Evolutionary conservation across 805 yeast species (phyloP).

Genomic region (Cyberlindnera xishuangbannaensis): DNA sequence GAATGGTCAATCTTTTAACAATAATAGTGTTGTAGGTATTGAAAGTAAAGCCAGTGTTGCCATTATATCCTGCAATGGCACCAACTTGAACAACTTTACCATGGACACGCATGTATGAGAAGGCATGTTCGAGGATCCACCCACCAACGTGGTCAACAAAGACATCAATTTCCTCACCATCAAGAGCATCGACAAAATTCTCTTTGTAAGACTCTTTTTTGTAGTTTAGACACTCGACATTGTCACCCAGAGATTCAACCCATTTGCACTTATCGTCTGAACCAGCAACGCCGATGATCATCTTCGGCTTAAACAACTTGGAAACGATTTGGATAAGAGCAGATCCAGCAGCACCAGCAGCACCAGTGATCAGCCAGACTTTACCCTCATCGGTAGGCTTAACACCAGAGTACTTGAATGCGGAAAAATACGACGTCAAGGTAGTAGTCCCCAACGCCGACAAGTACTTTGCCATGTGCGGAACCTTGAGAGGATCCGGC

Average conservation of each 20-base stretch:
- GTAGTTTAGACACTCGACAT: constrained; percentile 48
- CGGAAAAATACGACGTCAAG: constrained; percentile 55
- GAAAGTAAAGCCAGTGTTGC: constrained; percentile 28
- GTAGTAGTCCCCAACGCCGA: constrained; percentile 53
- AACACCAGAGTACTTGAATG: constrained; percentile 43
- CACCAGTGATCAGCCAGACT: constrained; percentile 52
- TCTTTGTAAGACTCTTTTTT: constrained; percentile 34
- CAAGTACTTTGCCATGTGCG: constrained; percentile 36
- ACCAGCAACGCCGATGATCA: constrained; percentile 60
- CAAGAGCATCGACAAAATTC: constrained; percentile 36
- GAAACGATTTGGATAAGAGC: constrained; percentile 52
- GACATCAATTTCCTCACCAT: constrained; percentile 43
- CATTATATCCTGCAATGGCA: constrained; percentile 52
- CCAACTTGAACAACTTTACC: constrained; percentile 58
- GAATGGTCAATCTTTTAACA: constrained; percentile 43
- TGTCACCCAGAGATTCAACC: constrained; percentile 51
- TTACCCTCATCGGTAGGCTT: constrained; percentile 36
- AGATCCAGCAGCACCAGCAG: constrained; percentile 72
- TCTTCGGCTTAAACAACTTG: constrained; percentile 43
- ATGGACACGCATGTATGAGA: constrained; percentile 28
- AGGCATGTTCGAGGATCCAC: constrained; percentile 41
- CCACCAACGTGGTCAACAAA: constrained; percentile 68
- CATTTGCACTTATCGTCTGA: constrained; percentile 47
- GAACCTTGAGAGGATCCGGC: constrained; percentile 18
- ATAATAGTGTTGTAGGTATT: constrained; percentile 39